Evolutionary conservation across 768 basidiomycete genomes (phyloP).

Genomic region (Boletales sp.): DNA sequence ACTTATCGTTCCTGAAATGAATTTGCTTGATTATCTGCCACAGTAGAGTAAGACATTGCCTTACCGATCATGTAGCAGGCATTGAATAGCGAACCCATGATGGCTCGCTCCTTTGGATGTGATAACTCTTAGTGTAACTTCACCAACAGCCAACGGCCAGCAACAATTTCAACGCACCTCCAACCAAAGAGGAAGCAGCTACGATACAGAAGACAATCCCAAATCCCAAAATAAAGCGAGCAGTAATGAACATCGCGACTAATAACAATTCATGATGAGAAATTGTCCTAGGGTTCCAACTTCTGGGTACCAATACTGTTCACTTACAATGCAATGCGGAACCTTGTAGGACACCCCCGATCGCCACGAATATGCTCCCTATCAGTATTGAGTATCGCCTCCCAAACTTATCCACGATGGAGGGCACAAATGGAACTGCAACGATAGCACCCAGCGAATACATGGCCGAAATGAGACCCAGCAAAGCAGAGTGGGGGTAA

Average conservation of each 20-base stretch:
- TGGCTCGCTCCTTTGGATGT: slow-evolving; percentile 11
- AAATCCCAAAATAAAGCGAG: not conserved
- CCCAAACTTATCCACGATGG: not conserved
- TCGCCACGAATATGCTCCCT: not conserved
- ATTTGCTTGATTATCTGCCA: no score
- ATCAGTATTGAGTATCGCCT: not conserved
- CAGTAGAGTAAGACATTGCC: not conserved
- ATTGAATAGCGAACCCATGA: not conserved
- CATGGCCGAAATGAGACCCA: not conserved
- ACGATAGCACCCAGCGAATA: not conserved
- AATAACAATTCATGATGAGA: not conserved
- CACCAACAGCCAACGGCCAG: not conserved
- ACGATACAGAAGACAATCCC: not conserved
- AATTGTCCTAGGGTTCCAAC: not conserved
- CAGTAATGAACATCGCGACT: not conserved
- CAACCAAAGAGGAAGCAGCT: not conserved
- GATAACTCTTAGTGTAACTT: slow-evolving; percentile 11
- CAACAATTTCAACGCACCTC: not conserved
- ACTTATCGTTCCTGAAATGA: slow-evolving; percentile 4
- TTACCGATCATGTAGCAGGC: slow-evolving; percentile 2
- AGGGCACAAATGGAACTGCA: not conserved
- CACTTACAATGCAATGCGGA: not conserved
- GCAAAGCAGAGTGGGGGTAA: slow-evolving; percentile 45
- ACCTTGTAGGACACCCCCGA: not conserved
- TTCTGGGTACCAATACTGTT: slow-evolving; percentile 12